phyloP scores from a whole-genome alignment of 805 yeast species.

The Metschnikowia bowlesiae region DNA sequence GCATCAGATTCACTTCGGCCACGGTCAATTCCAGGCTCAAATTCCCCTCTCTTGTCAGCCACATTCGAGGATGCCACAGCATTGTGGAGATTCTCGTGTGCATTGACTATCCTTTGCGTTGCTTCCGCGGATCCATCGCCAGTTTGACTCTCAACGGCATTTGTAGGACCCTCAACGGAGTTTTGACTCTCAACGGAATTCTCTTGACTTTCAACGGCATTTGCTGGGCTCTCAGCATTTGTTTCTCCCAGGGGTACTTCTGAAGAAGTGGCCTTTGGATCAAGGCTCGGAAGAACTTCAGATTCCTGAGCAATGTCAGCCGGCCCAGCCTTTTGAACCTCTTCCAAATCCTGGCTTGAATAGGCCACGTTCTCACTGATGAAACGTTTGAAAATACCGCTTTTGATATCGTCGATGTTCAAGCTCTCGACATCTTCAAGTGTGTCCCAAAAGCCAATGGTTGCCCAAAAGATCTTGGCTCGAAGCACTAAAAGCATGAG shows the following conservation, averaged over 20 bases:
- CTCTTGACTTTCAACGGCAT: too few relatives aligned
- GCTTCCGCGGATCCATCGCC: too few relatives aligned
- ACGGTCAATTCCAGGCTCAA: too few relatives aligned
- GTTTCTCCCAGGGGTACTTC: neutral
- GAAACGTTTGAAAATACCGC: constrained; percentile 10
- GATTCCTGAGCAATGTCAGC: neutral
- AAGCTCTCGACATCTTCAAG: constrained; percentile 30
- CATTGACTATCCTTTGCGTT: too few relatives aligned
- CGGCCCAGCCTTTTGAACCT: neutral
- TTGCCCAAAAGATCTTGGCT: constrained; percentile 76
- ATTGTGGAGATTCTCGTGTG: too few relatives aligned
- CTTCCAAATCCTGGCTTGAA: neutral
- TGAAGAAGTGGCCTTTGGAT: too few relatives aligned
- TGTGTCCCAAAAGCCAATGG: constrained; percentile 73
- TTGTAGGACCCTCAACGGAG: too few relatives aligned
- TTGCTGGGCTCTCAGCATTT: too few relatives aligned
- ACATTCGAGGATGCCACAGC: too few relatives aligned
- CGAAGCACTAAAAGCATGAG: constrained; percentile 48
- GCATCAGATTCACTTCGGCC: neutral
- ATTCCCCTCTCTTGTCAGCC: too few relatives aligned
- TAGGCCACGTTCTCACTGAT: constrained; percentile 16
- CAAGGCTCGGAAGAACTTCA: neutral
- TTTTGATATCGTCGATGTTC: constrained; percentile 13
- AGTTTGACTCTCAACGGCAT: too few relatives aligned
- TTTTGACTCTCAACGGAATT: too few relatives aligned